A percentile compares a stretch with the other conserved stretches of the same genome.
These are phyloP conservation scores for Umbelopsis vinacea DNA, from an alignment of 192 early-diverging fungal species.

Conservation along the genomic window DNA sequence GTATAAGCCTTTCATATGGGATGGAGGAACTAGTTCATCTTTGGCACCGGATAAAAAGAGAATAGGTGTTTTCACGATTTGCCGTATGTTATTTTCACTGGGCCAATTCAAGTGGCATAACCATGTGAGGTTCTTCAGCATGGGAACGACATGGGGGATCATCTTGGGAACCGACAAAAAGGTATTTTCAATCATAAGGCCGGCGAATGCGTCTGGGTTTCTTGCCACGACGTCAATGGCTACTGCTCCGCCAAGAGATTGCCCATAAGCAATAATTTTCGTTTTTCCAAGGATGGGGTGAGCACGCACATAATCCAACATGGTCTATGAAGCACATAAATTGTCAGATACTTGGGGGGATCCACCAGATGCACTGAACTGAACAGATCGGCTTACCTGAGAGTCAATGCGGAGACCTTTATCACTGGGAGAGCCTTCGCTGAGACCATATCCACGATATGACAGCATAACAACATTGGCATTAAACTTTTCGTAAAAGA, in stretches of 20 bases:
- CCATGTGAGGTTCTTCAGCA: conserved; percentile 69
- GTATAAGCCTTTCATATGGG: conserved; percentile 81
- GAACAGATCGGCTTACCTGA: conserved; percentile 47
- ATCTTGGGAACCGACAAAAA: conserved; percentile 88
- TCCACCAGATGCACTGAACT: not conserved
- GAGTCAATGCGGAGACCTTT: conserved; percentile 87
- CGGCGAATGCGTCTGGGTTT: conserved; percentile 75
- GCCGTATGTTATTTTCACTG: conserved; percentile 72
- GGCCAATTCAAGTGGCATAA: conserved; percentile 88
- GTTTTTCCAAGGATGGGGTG: conserved; percentile 75
- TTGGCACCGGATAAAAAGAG: conserved; percentile 80
- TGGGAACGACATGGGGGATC: conserved; percentile 82
- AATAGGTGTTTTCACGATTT: conserved; percentile 70
- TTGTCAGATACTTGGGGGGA: not conserved
- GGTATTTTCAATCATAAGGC: conserved; percentile 91
- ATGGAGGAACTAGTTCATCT: conserved; percentile 87
- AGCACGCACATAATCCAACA: conserved; percentile 79
- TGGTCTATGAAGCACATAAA: conserved; percentile 51
- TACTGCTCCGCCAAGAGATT: conserved; percentile 95
- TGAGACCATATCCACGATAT: conserved; percentile 90
- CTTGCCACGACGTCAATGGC: conserved; percentile 82
- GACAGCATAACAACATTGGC: conserved; percentile 95
- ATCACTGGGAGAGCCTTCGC: conserved; percentile 84
- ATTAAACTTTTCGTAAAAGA: conserved; percentile 63
- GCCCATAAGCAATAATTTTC: conserved; percentile 88